Conservation (phyloP, 371 early-diverging fungal species). For the Apophysomyces elegans region DNA sequence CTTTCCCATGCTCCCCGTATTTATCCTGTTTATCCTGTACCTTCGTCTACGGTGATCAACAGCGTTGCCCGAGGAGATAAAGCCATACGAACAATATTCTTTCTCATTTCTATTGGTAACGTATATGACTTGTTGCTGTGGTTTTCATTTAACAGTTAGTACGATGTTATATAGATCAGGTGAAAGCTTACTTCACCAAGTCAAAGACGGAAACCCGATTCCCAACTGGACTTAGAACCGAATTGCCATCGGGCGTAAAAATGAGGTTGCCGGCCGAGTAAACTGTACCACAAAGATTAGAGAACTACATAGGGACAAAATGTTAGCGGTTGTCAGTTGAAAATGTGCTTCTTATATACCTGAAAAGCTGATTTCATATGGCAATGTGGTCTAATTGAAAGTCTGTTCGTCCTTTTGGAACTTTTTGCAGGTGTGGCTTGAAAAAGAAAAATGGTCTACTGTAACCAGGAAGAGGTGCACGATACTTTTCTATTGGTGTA, state of each 20-base stretch:
- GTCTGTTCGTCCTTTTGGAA: background rate
- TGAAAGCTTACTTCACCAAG: constrained; percentile 79
- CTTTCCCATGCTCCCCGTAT: too few relatives aligned
- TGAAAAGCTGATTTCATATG: constrained; percentile 7
- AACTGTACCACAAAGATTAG: constrained; percentile 94
- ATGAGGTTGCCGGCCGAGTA: constrained; percentile 94
- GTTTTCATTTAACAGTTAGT: background rate
- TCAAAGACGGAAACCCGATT: constrained; percentile 96
- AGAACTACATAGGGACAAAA: constrained; percentile 60
- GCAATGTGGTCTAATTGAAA: background rate
- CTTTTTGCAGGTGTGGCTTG: constrained; percentile 5
- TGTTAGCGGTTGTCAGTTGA: background rate
- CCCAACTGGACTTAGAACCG: constrained; percentile 93
- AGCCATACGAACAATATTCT: constrained; percentile 87
- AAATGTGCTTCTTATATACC: background rate
- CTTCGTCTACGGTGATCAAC: constrained; percentile 90
- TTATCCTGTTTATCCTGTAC: constrained; percentile 33
- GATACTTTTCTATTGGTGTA: too few relatives aligned
- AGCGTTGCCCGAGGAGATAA: constrained; percentile 89
- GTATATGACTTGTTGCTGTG: constrained; percentile 88
- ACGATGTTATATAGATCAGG: background rate
- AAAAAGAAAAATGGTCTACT: constrained; percentile 3
- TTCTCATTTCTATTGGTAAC: constrained; percentile 90
- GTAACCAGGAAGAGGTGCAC: too few relatives aligned
- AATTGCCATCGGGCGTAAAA: constrained; percentile 95